Conservation (phyloP, 2,329 filamentous ascomycete genomes). For the Zalaria obscura region DNA sequence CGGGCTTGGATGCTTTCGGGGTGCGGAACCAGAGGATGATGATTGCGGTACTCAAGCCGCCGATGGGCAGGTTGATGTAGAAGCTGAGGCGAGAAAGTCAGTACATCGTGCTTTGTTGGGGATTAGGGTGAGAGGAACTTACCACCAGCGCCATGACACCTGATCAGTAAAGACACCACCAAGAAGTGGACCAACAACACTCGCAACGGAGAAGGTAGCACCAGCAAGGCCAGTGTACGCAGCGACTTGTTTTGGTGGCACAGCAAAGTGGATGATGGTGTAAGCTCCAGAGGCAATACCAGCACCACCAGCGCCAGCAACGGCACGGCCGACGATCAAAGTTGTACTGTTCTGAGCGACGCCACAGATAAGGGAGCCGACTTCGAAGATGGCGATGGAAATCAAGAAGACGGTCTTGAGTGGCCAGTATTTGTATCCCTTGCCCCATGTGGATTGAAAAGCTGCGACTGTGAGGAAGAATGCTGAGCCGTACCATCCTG, state of each 20-base stretch:
- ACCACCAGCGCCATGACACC: slow-evolving; percentile 24
- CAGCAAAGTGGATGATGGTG: slow-evolving; percentile 9
- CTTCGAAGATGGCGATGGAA: slow-evolving; percentile 25
- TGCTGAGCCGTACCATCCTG: slow-evolving; percentile 17
- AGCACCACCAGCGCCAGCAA: slow-evolving; percentile 40
- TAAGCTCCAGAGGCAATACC: slow-evolving; percentile 32
- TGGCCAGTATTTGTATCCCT: slow-evolving; percentile 9
- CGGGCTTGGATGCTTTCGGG: slow-evolving; percentile 13
- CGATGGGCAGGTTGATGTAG: slow-evolving; percentile 40
- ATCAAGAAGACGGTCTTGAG: slow-evolving; percentile 20
- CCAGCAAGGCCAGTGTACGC: slow-evolving; percentile 16
- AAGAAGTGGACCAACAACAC: slow-evolving; percentile 27
- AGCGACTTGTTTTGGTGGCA: slow-evolving; percentile 8
- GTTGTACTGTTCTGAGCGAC: slow-evolving; percentile 31
- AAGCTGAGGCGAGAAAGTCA: slow-evolving; percentile 14
- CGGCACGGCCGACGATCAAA: slow-evolving; percentile 36
- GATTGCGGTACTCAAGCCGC: slow-evolving; percentile 17
- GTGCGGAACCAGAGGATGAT: slow-evolving; percentile 15
- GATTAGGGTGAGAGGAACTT: slow-evolving; percentile 26
- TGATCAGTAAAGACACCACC: slow-evolving; percentile 27
- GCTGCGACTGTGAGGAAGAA: slow-evolving; percentile 1
- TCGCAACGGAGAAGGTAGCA: slow-evolving; percentile 25
- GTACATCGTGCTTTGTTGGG: too few relatives aligned
- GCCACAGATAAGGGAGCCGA: slow-evolving; percentile 37
- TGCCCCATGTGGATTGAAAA: slow-evolving; percentile 7